Base-by-base conservation (phyloP, 208 protist genomes). In the Jaenimonas drosophilae region DNA sequence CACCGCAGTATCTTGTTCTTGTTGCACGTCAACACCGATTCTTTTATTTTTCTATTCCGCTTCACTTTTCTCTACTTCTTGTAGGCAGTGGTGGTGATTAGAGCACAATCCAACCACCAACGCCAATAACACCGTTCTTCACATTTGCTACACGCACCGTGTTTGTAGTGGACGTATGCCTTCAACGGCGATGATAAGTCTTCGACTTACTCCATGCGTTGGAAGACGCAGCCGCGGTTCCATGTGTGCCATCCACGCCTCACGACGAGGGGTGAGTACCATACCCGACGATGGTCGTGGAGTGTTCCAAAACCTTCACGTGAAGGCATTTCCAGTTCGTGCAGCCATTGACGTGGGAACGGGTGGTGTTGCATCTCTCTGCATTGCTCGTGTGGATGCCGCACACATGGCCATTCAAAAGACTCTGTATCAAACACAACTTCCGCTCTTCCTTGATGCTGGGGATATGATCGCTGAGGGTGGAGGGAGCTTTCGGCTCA, bases 291-390 rank as follows among this genome's bases (percentile, higher is more conserved):
- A 54, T 19, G 49, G 68, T 16, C 43, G 54, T 26, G 82, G 82
- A 32, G 61, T 87, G 17, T 87, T 91, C 47, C 76, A 88, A 39
- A 78, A 79, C 45, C 43, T 75, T 6, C 71, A 84, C 49, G 53
- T 88, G 20, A 93, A 93, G 23, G 42, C 47, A 1, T 88, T 85
- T 30, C 84, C 84, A n/a, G 69, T 93, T 19, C 69, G 84, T 9
- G 84, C 84, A 1, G 84, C 84, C 14, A 85, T 93, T 21, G 84
- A 93, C 42, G 85, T 93, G 51, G 84, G 84, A 25, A 85, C 76
- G 2, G 80, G 76, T 40, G 80, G 80, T 1, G 66, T 71, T 30
- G 46, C 71, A 0, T 88, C 80, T 1, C 58, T 93, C 26, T 71
- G 64, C 43, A 56, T 93, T 41, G 84, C 58, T 4, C 79, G 84